phyloP scores from a whole-genome alignment of 1,284 basidiomycete species.

The Marasmius sp. region DNA sequence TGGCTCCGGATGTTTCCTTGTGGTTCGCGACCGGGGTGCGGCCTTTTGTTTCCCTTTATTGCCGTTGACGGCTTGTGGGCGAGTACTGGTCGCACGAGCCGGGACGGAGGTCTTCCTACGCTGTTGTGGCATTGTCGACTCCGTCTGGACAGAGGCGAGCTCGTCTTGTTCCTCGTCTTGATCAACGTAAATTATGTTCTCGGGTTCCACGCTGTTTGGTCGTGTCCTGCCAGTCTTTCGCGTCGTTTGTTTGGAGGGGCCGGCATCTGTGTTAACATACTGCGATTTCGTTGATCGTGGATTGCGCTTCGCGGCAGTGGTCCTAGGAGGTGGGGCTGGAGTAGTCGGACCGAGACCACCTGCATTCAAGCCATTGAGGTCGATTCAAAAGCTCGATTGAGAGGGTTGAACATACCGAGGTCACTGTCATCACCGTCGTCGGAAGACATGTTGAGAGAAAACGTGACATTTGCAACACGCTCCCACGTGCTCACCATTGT shows the following conservation, averaged over 20 bases:
- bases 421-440: slow-evolving; percentile 1
- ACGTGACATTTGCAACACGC: neutral
- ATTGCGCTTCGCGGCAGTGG: neutral
- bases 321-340: neutral
- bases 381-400: neutral
- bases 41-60: slow-evolving; percentile 22
- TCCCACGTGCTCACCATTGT: slow-evolving; percentile 4
- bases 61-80: neutral
- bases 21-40: slow-evolving; percentile 18
- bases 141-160: neutral
- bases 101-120: neutral
- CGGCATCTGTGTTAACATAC: neutral
- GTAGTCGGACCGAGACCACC: slow-evolving; percentile 6
- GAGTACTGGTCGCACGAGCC: neutral
- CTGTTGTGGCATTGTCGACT: neutral
- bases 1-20: slow-evolving; percentile 14
- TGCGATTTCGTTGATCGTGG: neutral
- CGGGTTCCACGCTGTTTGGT: neutral
- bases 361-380: neutral
- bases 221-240: neutral
- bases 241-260: neutral
- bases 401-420: neutral
- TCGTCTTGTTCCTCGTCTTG: neutral
- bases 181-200: slow-evolving; percentile 4
- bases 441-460: slow-evolving; percentile 1